These are phyloP conservation scores for Alternaria arborescens DNA, from an alignment of 2,329 filamentous ascomycete genomes.

Conservation along the genomic window DNA sequence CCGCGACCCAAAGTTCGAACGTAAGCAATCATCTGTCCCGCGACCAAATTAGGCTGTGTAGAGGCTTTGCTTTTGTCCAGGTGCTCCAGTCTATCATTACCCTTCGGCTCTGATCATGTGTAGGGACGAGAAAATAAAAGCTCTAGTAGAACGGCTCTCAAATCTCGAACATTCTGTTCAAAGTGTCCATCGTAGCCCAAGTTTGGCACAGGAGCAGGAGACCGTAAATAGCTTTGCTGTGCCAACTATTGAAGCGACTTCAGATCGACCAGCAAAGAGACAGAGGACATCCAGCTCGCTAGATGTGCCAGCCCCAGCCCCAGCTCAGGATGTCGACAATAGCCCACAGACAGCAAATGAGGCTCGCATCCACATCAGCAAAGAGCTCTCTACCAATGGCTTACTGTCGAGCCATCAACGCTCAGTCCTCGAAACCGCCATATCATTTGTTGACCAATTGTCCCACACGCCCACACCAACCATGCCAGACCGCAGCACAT, in stretches of 20 bases:
- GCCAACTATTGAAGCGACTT: slow-evolving; percentile 6
- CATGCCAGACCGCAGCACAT: slow-evolving; percentile 35
- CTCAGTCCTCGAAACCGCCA: slow-evolving; percentile 41
- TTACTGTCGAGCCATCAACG: slow-evolving; percentile 37
- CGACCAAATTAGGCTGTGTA: background rate
- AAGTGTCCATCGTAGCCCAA: slow-evolving; percentile 17
- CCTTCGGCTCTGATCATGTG: slow-evolving; percentile 1
- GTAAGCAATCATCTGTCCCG: slow-evolving; percentile 18
- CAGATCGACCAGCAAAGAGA: slow-evolving; percentile 32
- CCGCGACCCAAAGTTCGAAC: slow-evolving; percentile 38
- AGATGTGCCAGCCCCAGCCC: slow-evolving; percentile 11
- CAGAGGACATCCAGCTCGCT: slow-evolving; percentile 30
- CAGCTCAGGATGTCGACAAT: slow-evolving; percentile 28
- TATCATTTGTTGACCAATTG: slow-evolving; percentile 43
- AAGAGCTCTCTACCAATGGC: slow-evolving; percentile 41
- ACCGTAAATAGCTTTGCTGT: background rate
- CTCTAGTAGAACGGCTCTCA: slow-evolving; percentile 39
- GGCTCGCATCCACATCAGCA: slow-evolving; percentile 38
- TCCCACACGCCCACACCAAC: slow-evolving; percentile 33
- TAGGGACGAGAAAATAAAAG: slow-evolving; percentile 43
- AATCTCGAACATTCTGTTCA: slow-evolving; percentile 38
- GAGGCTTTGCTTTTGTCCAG: background rate
- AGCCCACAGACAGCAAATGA: slow-evolving; percentile 34
- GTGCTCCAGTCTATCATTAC: background rate
- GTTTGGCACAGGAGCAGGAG: slow-evolving; percentile 7